Conservation (phyloP, 129 eudicot genomes). For the Ambrosia artemisiifolia region DNA sequence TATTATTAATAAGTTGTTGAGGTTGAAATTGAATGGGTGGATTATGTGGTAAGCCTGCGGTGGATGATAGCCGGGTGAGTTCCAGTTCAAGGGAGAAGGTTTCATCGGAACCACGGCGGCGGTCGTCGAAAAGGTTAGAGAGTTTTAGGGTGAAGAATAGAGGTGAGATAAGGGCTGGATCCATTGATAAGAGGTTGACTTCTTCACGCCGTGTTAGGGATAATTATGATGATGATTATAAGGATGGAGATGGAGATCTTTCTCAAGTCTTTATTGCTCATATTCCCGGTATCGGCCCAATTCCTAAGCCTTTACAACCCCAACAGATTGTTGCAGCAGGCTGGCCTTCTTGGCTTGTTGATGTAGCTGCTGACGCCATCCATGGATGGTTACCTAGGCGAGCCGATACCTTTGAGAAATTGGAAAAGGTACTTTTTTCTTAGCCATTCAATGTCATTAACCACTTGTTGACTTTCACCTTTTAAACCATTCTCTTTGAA, state of each 20-base stretch:
- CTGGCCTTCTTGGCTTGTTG: conserved; percentile 88
- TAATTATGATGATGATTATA: background rate
- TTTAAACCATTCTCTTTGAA: too few species aligned
- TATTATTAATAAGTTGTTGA: background rate
- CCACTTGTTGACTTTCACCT: background rate
- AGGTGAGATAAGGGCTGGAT: conserved; percentile 22
- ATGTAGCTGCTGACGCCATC: conserved; percentile 69
- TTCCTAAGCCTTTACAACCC: conserved; percentile 46
- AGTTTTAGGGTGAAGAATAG: conserved; percentile 33
- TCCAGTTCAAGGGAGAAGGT: conserved; percentile 36
- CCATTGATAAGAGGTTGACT: conserved; percentile 26
- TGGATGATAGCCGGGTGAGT: conserved; percentile 23
- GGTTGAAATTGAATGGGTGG: conserved; percentile 47
- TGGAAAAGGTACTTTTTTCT: conserved; percentile 62
- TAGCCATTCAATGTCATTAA: background rate
- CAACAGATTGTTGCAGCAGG: conserved; percentile 77
- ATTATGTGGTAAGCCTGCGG: conserved; percentile 52
- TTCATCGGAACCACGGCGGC: conserved; percentile 42
- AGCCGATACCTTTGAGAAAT: conserved; percentile 62
- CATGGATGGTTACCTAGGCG: conserved; percentile 68
- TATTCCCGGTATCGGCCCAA: background rate
- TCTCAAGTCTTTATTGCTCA: conserved; percentile 30
- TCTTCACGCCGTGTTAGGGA: conserved; percentile 40
- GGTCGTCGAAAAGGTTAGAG: conserved; percentile 42
- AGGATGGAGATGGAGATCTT: conserved; percentile 20